A percentile compares a stretch with the other conserved stretches of the same genome.
phyloP scores from a whole-genome alignment of 2,329 filamentous ascomycete species.

The Penicillium sp. region DNA sequence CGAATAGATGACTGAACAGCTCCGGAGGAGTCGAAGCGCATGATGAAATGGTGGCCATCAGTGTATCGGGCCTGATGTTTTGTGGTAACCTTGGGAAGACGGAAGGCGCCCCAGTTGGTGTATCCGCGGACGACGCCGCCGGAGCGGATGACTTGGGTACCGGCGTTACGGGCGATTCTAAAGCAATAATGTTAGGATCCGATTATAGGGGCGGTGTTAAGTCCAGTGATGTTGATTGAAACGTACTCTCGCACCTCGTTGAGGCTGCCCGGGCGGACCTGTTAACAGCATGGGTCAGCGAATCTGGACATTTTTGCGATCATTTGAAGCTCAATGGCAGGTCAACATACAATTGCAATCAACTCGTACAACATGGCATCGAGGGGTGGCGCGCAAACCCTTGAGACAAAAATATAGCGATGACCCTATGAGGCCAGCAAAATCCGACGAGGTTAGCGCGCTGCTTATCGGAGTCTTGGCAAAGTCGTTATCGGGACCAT shows the following conservation, averaged over 20 bases:
- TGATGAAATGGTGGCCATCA: conserved; percentile 92
- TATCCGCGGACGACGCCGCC: conserved; percentile 90
- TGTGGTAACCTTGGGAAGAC: conserved; percentile 75
- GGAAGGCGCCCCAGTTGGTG: conserved; percentile 93
- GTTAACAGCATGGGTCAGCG: conserved; percentile 20
- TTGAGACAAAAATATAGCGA: conserved; percentile 16
- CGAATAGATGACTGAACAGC: conserved; percentile 73
- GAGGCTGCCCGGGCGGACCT: conserved; percentile 92
- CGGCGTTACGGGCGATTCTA: conserved; percentile 85
- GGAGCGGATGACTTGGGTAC: conserved; percentile 76
- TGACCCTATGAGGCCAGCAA: conserved; percentile 23
- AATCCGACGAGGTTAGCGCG: conserved; percentile 26
- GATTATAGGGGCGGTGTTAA: conserved; percentile 2
- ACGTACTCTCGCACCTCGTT: conserved; percentile 92
- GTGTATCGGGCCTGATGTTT: conserved; percentile 82
- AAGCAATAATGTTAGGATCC: conserved; percentile 7
- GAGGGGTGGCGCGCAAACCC: conserved; percentile 22
- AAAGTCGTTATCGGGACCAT: conserved; percentile 23
- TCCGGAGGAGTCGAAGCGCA: conserved; percentile 87
- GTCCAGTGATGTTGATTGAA: conserved; percentile 15
- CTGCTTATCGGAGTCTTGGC: conserved; percentile 33
- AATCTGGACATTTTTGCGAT: conserved; percentile 2
- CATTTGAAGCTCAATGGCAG: not conserved
- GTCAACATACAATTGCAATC: conserved; percentile 80
- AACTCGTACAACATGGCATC: conserved; percentile 89